Evolutionary conservation across 2,329 filamentous ascomycete species (phyloP).

Genomic region (Ophiostoma perfectum): DNA sequence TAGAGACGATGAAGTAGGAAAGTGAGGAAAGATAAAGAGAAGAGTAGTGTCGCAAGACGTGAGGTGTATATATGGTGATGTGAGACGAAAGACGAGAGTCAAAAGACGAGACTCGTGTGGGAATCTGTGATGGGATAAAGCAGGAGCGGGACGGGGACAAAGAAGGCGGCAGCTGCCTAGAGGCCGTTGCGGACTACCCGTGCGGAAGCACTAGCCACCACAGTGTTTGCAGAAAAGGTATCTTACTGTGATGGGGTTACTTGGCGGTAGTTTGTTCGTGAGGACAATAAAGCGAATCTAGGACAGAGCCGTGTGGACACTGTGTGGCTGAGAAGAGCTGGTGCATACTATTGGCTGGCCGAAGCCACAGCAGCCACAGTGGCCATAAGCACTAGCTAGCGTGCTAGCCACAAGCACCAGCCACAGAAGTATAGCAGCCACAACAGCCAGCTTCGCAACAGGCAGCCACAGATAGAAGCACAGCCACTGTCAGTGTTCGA

Average conservation of each 20-base stretch:
- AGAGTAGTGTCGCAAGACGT: background rate
- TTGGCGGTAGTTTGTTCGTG: background rate
- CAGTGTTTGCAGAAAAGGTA: background rate
- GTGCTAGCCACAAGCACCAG: background rate
- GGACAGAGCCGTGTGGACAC: background rate
- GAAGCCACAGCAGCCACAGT: background rate
- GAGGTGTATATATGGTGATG: background rate
- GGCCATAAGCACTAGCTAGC: background rate
- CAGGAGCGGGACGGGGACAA: background rate
- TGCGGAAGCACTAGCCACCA: conserved; percentile 11
- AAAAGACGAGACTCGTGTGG: background rate
- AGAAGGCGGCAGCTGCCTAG: conserved; percentile 13
- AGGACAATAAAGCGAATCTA: background rate
- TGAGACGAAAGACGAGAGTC: background rate
- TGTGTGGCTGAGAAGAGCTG: background rate
- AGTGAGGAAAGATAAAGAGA: background rate
- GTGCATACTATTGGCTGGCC: background rate
- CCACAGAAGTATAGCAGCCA: background rate
- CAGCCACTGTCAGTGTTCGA: background rate
- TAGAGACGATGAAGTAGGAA: background rate
- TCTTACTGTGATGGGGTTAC: background rate
- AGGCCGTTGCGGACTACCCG: conserved; percentile 3
- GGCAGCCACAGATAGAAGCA: background rate
- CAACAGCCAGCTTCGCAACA: too few species aligned
- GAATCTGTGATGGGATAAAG: background rate